phyloP scores from a whole-genome alignment of 2,329 filamentous ascomycete species.

The Teratosphaeria nubilosa region DNA sequence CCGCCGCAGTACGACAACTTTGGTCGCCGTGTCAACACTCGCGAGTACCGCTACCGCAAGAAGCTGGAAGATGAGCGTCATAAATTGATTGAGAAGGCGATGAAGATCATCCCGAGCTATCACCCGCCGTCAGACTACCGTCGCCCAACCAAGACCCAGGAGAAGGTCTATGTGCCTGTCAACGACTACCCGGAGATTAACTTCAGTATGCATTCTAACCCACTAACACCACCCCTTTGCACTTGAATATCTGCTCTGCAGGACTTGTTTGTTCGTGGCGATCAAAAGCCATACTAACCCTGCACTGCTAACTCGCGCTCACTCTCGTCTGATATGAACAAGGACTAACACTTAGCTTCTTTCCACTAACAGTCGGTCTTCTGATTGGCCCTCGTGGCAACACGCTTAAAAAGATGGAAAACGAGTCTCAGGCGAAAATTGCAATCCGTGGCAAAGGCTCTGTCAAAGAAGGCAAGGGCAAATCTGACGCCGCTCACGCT shows the following conservation, averaged over 20 bases:
- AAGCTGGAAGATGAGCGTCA: conserved; percentile 96
- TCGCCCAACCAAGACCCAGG: conserved; percentile 97
- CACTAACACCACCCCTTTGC: conserved; percentile 45
- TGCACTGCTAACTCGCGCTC: conserved; percentile 18
- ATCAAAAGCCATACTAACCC: conserved; percentile 26
- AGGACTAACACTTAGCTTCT: conserved; percentile 70
- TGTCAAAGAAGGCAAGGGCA: conserved; percentile 98
- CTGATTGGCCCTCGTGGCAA: conserved; percentile 99
- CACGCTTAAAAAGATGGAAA: conserved; percentile 98
- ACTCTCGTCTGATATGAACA: conserved; percentile 11
- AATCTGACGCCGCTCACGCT: conserved; percentile 95
- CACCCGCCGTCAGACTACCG: conserved; percentile 97
- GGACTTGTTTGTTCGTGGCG: conserved; percentile 22
- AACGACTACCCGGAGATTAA: conserved; percentile 99
- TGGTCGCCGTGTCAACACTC: conserved; percentile 96
- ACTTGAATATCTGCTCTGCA: conserved; percentile 11
- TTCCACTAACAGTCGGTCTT: conserved; percentile 88
- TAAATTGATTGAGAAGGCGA: conserved; percentile 96
- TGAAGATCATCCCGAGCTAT: conserved; percentile 99
- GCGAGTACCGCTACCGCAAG: conserved; percentile 97
- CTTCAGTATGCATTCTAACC: conserved; percentile 99
- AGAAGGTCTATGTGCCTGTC: conserved; percentile 99
- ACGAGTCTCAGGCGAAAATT: conserved; percentile 94
- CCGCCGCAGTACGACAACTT: conserved; percentile 98
- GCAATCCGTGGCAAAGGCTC: conserved; percentile 99